Percentiles rank a stretch among this genome's conserved stretches.
These are phyloP conservation scores for Quercus agrifolia DNA, from an alignment of 306 rosid species.

Conservation along the genomic window DNA sequence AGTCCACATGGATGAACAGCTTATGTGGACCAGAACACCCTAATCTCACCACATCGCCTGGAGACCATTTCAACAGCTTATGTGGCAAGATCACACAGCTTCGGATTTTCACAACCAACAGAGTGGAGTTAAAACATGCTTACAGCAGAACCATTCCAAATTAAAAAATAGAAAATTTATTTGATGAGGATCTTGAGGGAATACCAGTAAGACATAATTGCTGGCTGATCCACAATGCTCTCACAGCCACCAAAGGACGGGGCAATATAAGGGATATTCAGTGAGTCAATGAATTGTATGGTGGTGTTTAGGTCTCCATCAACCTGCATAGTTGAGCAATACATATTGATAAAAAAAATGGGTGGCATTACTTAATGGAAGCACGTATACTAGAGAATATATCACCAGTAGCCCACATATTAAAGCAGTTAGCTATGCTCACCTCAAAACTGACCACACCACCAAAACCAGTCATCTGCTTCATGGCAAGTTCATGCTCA, in stretches of 20 bases:
- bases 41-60: background rate
- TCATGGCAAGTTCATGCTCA: slow-evolving; percentile 84
- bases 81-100: background rate
- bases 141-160: background rate
- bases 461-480: slow-evolving; percentile 96
- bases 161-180: background rate
- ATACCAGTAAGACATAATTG: slow-evolving; percentile 93
- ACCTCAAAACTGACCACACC: slow-evolving; percentile 99
- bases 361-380: background rate
- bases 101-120: background rate
- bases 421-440: slow-evolving; percentile 17
- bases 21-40: background rate
- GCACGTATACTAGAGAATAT: background rate
- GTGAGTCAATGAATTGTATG: slow-evolving; percentile 72
- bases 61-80: background rate
- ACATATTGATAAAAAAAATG: background rate
- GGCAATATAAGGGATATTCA: slow-evolving; percentile 90
- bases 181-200: background rate
- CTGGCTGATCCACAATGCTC: slow-evolving; percentile 97
- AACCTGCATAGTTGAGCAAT: slow-evolving; percentile 47
- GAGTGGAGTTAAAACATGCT: background rate
- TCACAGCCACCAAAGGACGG: slow-evolving; percentile 98
- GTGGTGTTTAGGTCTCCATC: slow-evolving; percentile 71
- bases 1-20: background rate
- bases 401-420: background rate